phyloP scores from a whole-genome alignment of 345 rosid genomes.

The Citrus glauca region DNA sequence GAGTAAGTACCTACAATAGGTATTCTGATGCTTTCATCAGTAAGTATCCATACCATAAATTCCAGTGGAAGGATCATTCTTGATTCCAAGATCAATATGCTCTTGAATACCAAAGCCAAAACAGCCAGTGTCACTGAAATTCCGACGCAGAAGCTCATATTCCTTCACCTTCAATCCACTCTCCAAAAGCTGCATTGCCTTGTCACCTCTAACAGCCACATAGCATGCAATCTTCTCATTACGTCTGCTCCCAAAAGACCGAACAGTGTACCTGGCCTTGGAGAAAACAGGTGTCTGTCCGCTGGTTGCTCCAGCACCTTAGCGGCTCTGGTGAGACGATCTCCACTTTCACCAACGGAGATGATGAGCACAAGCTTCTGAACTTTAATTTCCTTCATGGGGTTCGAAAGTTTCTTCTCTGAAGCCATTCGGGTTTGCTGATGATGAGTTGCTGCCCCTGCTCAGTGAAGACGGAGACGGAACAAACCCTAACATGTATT shows the following conservation, averaged over 20 bases:
- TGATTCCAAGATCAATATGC: constrained; percentile 75
- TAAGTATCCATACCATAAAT: too few species aligned
- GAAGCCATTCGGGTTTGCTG: constrained; percentile 37
- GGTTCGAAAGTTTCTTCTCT: constrained; percentile 80
- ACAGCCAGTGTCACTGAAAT: constrained; percentile 76
- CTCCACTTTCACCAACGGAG: constrained; percentile 91
- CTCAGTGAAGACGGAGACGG: not conserved
- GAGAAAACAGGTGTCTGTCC: constrained; percentile 87
- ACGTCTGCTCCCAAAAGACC: constrained; percentile 67
- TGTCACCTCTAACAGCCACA: constrained; percentile 73
- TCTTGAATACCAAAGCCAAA: constrained; percentile 77
- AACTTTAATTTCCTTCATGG: constrained; percentile 90
- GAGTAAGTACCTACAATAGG: too few species aligned
- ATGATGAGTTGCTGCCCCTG: constrained; percentile 1
- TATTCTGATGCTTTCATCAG: too few species aligned
- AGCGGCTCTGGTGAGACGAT: constrained; percentile 84
- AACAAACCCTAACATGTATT: not conserved
- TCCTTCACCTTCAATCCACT: constrained; percentile 80
- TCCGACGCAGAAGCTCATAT: constrained; percentile 58
- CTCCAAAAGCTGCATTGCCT: constrained; percentile 73
- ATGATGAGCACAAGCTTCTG: constrained; percentile 84
- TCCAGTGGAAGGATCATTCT: constrained; percentile 17
- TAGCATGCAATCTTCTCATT: constrained; percentile 75
- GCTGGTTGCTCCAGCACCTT: constrained; percentile 90
- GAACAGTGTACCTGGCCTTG: constrained; percentile 73